phyloP scores from a whole-genome alignment of 768 basidiomycete species.

The Tricholoma sp. region DNA sequence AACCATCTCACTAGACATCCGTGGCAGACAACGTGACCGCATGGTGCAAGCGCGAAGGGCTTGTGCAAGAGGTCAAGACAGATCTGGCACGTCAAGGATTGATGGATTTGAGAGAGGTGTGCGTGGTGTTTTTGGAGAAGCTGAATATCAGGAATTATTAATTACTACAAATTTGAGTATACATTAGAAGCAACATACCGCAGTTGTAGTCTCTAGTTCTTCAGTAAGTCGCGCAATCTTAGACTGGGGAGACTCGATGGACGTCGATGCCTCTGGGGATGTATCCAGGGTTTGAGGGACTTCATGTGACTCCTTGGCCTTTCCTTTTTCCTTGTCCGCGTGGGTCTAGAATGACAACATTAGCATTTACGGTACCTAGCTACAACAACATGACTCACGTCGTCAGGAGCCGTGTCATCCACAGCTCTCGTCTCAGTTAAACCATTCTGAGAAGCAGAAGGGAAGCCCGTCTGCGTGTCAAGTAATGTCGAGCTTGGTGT shows the following conservation, averaged over 20 bases:
- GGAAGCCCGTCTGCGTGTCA: background rate
- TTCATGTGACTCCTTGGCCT: constrained; percentile 19
- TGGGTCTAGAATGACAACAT: constrained; percentile 14
- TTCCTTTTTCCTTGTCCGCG: constrained; percentile 37
- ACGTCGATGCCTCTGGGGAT: constrained; percentile 2
- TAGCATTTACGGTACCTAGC: background rate
- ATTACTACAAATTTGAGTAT: background rate
- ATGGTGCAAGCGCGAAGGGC: constrained; percentile 71
- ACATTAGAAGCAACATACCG: constrained; percentile 25
- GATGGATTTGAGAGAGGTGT: constrained; percentile 49
- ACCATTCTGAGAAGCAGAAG: background rate
- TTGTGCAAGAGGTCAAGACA: constrained; percentile 71
- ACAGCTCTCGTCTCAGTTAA: background rate
- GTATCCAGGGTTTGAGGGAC: constrained; percentile 13
- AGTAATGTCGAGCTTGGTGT: background rate
- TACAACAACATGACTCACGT: constrained; percentile 13
- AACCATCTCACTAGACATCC: constrained; percentile 76
- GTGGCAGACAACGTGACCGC: constrained; percentile 71
- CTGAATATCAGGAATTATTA: constrained; percentile 22
- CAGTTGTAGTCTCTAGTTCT: constrained; percentile 36
- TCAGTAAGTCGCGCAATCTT: constrained; percentile 38
- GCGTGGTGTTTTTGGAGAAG: constrained; percentile 48
- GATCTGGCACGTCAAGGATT: constrained; percentile 71
- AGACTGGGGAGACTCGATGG: constrained; percentile 14
- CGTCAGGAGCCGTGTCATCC: constrained; percentile 9